These are phyloP conservation scores for Zygnema cylindricum DNA, from an alignment of 139 green algal genomes.

Conservation along the genomic window DNA sequence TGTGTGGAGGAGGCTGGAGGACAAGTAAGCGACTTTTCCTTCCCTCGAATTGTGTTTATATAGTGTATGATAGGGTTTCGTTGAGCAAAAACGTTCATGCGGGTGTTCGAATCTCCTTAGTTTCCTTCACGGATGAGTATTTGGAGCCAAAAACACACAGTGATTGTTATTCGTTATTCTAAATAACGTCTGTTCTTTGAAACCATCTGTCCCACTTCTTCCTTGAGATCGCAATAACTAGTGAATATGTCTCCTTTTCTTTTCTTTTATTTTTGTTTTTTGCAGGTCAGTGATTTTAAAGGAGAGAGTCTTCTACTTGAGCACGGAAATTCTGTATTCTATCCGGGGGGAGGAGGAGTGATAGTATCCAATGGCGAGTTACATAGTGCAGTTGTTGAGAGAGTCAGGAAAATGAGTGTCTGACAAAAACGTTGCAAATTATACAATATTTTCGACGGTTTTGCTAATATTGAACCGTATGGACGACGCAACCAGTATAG, in stretches of 20 bases:
- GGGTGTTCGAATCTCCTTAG: background rate
- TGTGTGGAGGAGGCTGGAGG: slow-evolving; percentile 53
- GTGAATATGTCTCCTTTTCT: background rate
- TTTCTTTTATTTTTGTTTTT: background rate
- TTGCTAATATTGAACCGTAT: no score
- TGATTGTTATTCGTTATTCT: background rate
- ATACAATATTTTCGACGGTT: no score
- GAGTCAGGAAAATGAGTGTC: no score
- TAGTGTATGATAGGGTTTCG: no score
- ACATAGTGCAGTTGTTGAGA: slow-evolving; percentile 47
- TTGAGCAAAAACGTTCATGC: no score
- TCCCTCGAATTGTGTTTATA: no score
- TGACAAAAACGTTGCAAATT: no score
- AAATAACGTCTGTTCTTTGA: slow-evolving; percentile 1
- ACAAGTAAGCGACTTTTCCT: slow-evolving; percentile 30
- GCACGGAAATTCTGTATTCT: background rate
- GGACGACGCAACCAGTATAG: no score
- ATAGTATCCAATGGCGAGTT: slow-evolving; percentile 51
- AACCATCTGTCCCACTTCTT: background rate
- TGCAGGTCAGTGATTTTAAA: slow-evolving; percentile 52
- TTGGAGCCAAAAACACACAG: background rate
- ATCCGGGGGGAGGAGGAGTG: slow-evolving; percentile 40
- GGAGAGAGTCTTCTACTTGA: slow-evolving; percentile 12
- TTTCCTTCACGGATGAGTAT: background rate
- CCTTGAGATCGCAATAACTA: background rate